Evolutionary conservation across 176 grass and related monocot genomes (phyloP).

Genomic region (Zoysia japonica): DNA sequence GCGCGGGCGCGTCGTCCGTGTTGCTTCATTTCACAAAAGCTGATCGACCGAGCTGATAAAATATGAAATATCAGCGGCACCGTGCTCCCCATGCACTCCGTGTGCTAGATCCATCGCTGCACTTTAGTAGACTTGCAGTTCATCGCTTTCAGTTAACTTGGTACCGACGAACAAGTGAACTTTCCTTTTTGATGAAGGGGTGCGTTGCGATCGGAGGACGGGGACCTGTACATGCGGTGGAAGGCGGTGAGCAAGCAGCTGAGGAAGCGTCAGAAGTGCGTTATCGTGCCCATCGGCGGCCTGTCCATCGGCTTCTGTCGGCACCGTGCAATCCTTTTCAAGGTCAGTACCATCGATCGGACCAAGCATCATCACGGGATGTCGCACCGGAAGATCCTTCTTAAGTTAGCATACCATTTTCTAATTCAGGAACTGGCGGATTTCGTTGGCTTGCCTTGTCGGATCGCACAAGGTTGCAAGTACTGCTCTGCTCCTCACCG

Average conservation of each 20-base stretch:
- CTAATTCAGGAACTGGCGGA: conserved; percentile 70
- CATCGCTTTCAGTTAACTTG: conserved; percentile 15
- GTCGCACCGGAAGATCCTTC: background rate
- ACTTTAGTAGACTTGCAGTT: background rate
- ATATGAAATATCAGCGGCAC: conserved; percentile 11
- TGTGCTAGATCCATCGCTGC: background rate
- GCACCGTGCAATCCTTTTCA: conserved; percentile 92
- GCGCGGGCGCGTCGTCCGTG: background rate
- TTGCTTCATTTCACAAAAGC: too few relatives aligned
- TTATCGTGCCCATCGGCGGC: conserved; percentile 75
- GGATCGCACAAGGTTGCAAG: conserved; percentile 93
- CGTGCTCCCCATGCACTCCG: background rate
- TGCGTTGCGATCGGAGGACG: conserved; percentile 68
- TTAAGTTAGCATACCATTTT: background rate
- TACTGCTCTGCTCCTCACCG: conserved; percentile 78
- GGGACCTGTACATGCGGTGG: conserved; percentile 75
- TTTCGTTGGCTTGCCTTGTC: conserved; percentile 72
- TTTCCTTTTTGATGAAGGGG: conserved; percentile 52
- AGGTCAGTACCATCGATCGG: conserved; percentile 34
- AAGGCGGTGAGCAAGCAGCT: conserved; percentile 78
- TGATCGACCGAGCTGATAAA: background rate
- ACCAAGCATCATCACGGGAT: background rate
- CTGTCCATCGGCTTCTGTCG: conserved; percentile 81
- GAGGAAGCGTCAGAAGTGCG: conserved; percentile 57
- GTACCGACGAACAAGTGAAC: conserved; percentile 35